phyloP scores from a whole-genome alignment of 371 early-diverging fungal species.

The Lichtheimia corymbifera region DNA sequence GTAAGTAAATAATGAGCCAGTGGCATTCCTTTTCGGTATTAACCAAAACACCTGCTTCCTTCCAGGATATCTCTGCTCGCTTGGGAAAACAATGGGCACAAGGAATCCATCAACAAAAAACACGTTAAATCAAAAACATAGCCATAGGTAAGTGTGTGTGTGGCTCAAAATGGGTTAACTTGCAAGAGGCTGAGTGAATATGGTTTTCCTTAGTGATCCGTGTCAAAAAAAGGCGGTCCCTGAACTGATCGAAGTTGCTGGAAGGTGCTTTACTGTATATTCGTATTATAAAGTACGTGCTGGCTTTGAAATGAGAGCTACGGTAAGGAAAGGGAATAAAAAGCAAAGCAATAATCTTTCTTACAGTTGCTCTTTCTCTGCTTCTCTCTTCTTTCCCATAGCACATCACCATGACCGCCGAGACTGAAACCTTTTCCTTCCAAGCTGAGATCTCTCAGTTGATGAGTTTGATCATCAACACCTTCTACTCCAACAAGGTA shows the following conservation, averaged over 20 bases:
- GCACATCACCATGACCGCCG: constrained; percentile 27
- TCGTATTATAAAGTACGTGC: constrained; percentile 3
- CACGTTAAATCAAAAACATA: not conserved
- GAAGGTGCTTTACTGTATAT: constrained; percentile 12
- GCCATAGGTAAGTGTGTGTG: not conserved
- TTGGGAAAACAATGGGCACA: not conserved
- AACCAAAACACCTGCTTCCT: too few species aligned
- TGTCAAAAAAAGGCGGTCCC: constrained; percentile 3
- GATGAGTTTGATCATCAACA: constrained; percentile 86
- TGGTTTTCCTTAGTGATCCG: too few species aligned
- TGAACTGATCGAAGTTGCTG: constrained; percentile 10
- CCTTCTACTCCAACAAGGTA: constrained; percentile 58
- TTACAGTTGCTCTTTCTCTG: constrained; percentile 4
- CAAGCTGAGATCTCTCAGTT: constrained; percentile 94
- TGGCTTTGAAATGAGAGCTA: constrained; percentile 2
- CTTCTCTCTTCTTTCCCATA: constrained; percentile 7
- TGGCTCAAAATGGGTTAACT: not conserved
- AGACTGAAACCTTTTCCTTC: constrained; percentile 79
- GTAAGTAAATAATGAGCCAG: too few species aligned
- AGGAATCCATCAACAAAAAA: not conserved
- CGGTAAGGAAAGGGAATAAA: constrained; percentile 6
- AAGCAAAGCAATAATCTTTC: constrained; percentile 4
- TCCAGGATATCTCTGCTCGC: not conserved
- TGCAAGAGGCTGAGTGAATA: not conserved
- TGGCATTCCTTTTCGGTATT: too few species aligned